These are phyloP conservation scores for Cryphonectria radicalis DNA, from an alignment of 2,329 filamentous ascomycete genomes.

Conservation along the genomic window DNA sequence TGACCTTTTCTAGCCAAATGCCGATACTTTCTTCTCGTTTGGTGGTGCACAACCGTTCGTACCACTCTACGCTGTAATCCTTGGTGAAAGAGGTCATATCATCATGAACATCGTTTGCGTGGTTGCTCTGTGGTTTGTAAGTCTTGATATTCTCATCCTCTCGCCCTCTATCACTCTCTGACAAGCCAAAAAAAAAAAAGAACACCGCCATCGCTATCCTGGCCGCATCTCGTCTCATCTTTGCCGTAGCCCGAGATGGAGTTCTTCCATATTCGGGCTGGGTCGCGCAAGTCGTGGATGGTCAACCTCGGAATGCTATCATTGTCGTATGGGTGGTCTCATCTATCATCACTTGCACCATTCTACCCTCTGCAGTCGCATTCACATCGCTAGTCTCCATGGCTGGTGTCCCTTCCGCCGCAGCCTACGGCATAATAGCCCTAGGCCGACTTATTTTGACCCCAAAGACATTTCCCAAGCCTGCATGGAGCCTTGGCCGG, in stretches of 20 bases:
- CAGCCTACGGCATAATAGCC: slow-evolving; percentile 56
- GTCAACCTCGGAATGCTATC: slow-evolving; percentile 64
- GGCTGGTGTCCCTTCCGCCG: slow-evolving; percentile 55
- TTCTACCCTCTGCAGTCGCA: slow-evolving; percentile 57
- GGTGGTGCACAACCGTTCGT: slow-evolving; percentile 63
- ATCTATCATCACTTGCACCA: slow-evolving; percentile 60
- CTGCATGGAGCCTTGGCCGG: slow-evolving; percentile 50
- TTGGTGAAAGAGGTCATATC: slow-evolving; percentile 61
- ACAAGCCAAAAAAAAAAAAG: slow-evolving; percentile 33
- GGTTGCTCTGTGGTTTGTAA: slow-evolving; percentile 53
- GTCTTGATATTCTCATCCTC: slow-evolving; percentile 31
- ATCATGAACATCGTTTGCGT: slow-evolving; percentile 65
- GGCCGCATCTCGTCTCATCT: slow-evolving; percentile 64
- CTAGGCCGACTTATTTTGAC: slow-evolving; percentile 52
- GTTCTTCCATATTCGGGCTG: slow-evolving; percentile 62
- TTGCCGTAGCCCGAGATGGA: slow-evolving; percentile 64
- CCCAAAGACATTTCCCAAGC: slow-evolving; percentile 50
- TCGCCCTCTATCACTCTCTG: too few relatives aligned
- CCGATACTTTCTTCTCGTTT: slow-evolving; percentile 56
- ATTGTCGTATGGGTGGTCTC: slow-evolving; percentile 61
- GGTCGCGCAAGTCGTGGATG: slow-evolving; percentile 58
- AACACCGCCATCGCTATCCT: slow-evolving; percentile 64
- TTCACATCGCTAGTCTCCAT: slow-evolving; percentile 59
- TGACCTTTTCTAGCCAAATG: slow-evolving; percentile 46
- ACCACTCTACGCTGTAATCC: slow-evolving; percentile 58